A percentile compares a stretch with the other conserved stretches of the same genome.
Evolutionary conservation across 495 filamentous ascomycete genomes (phyloP).

Genomic region (Penicillium bovifimosum): DNA sequence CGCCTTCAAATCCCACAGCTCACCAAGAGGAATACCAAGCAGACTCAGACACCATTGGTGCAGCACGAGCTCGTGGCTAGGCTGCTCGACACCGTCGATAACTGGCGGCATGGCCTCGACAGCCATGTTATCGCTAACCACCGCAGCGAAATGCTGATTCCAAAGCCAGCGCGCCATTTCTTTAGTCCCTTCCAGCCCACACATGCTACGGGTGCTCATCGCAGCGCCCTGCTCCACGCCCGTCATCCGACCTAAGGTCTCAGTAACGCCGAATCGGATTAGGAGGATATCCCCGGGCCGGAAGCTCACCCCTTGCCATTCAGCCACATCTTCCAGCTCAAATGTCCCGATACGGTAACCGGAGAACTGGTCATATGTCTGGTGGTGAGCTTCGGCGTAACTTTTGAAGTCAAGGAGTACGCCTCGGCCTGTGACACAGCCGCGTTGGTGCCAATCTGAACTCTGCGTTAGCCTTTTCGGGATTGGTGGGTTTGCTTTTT

Average conservation of each 20-base stretch:
- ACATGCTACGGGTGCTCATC: slow-evolving; percentile 1
- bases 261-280: slow-evolving; percentile 41
- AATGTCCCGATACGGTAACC: slow-evolving; percentile 25
- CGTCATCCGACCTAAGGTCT: slow-evolving; percentile 25
- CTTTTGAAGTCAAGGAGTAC: slow-evolving; percentile 42
- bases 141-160: slow-evolving; percentile 28
- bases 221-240: slow-evolving; percentile 25
- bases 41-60: slow-evolving; percentile 39
- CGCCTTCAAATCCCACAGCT: slow-evolving; percentile 56
- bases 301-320: slow-evolving; percentile 29
- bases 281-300: slow-evolving; percentile 40
- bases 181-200: slow-evolving; percentile 21
- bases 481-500: neutral
- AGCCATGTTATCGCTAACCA: slow-evolving; percentile 28
- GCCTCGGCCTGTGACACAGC: slow-evolving; percentile 40
- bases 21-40: slow-evolving; percentile 52
- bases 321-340: slow-evolving; percentile 30
- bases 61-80: slow-evolving; percentile 20
- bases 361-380: slow-evolving; percentile 32
- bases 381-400: slow-evolving; percentile 31
- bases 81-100: slow-evolving; percentile 10
- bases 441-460: slow-evolving; percentile 31
- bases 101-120: slow-evolving; percentile 26
- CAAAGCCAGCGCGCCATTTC: slow-evolving; percentile 32
- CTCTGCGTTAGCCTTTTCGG: slow-evolving; percentile 1